Percentiles rank a stretch among this genome's conserved stretches.
Evolutionary conservation across 805 yeast species (phyloP).

Genomic region (Candida ficus): DNA sequence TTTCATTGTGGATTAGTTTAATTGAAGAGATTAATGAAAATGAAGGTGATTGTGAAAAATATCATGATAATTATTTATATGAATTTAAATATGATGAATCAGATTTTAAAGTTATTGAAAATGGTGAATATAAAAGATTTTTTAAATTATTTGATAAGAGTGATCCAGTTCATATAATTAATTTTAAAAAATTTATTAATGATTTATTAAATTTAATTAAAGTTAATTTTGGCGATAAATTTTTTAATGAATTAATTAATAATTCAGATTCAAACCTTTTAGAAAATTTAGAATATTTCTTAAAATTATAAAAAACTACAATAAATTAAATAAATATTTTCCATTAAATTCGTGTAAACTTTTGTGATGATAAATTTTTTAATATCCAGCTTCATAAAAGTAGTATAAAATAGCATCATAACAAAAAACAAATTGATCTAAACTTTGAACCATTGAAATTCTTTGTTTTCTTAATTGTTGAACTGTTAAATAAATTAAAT

Average conservation of each 20-base stretch:
- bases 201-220: conserved; percentile 18
- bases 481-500: conserved; percentile 49
- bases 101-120: conserved; percentile 24
- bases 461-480: conserved; percentile 68
- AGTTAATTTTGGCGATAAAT: conserved; percentile 10
- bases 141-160: conserved; percentile 30
- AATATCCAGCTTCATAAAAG: background rate
- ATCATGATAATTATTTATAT: conserved; percentile 38
- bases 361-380: too few species aligned
- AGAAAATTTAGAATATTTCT: conserved; percentile 23
- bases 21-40: conserved; percentile 74
- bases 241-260: conserved; percentile 7
- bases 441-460: conserved; percentile 78
- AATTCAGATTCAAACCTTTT: conserved; percentile 14
- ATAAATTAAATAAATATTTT: too few species aligned
- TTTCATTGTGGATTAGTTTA: conserved; percentile 44
- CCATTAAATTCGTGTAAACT: too few species aligned
- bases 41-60: conserved; percentile 51
- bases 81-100: conserved; percentile 22
- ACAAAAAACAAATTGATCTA: conserved; percentile 68
- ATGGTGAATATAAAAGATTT: conserved; percentile 40
- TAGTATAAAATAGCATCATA: conserved; percentile 49
- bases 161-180: conserved; percentile 53
- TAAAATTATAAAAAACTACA: conserved; percentile 10
- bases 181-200: conserved; percentile 40